These are phyloP conservation scores for Colletotrichum zoysiae DNA, from an alignment of 2,329 filamentous ascomycete genomes.

Conservation along the genomic window DNA sequence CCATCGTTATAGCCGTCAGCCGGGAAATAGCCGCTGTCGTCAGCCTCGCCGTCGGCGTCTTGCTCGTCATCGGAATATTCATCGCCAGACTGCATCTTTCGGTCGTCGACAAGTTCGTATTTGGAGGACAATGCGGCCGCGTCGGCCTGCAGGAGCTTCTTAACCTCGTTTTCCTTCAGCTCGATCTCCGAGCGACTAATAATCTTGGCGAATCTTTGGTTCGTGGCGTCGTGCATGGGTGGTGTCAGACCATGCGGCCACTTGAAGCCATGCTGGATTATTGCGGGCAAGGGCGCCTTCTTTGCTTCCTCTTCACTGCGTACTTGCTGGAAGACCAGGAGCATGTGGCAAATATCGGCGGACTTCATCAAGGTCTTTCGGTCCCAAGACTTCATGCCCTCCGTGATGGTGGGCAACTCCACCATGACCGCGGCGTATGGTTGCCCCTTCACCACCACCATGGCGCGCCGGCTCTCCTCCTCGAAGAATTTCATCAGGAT, in stretches of 20 bases:
- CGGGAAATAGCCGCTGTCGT: constrained; percentile 58
- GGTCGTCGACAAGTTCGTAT: constrained; percentile 74
- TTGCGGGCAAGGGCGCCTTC: constrained; percentile 75
- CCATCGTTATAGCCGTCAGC: constrained; percentile 47
- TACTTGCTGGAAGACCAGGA: constrained; percentile 80
- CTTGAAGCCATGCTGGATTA: constrained; percentile 76
- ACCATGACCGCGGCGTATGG: constrained; percentile 84
- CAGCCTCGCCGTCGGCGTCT: constrained; percentile 59
- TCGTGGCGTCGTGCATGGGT: constrained; percentile 87
- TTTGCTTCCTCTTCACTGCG: constrained; percentile 74
- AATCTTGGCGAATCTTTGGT: constrained; percentile 85
- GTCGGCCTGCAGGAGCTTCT: constrained; percentile 79
- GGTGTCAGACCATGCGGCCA: constrained; percentile 91
- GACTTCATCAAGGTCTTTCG: constrained; percentile 89
- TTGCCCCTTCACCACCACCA: constrained; percentile 76
- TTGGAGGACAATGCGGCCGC: constrained; percentile 69
- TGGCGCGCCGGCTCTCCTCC: constrained; percentile 77
- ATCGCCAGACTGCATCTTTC: constrained; percentile 51
- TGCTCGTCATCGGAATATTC: constrained; percentile 73
- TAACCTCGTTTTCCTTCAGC: constrained; percentile 84
- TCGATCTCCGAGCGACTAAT: constrained; percentile 87
- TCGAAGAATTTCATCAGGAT: constrained; percentile 85
- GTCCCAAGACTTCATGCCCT: constrained; percentile 95
- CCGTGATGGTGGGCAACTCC: constrained; percentile 87
- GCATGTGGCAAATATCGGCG: constrained; percentile 90